These are phyloP conservation scores for Pittosporum tobira DNA, from an alignment of 129 eudicot species.

Conservation along the genomic window DNA sequence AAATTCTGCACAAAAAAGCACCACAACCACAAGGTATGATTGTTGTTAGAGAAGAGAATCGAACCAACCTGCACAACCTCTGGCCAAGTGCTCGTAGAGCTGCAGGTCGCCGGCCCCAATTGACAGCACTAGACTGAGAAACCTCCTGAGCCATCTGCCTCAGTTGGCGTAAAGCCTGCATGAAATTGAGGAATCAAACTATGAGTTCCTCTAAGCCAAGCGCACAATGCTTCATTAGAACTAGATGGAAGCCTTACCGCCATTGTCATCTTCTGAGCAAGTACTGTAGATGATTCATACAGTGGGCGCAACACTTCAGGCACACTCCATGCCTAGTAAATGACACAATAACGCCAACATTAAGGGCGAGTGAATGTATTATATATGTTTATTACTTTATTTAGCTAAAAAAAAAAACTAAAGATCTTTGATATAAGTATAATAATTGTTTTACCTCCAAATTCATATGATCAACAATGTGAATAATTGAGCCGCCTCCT, in stretches of 20 bases:
- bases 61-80: conserved; percentile 60
- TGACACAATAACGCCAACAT: neutral
- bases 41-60: neutral
- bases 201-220: neutral
- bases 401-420: too few species aligned
- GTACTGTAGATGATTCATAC: conserved; percentile 66
- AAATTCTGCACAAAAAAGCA: neutral
- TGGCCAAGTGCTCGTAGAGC: conserved; percentile 76
- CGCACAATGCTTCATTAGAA: neutral
- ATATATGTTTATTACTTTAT: neutral
- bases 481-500: conserved; percentile 90
- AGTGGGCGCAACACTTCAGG: conserved; percentile 86
- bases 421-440: neutral
- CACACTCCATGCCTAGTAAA: conserved; percentile 71
- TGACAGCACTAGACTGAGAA: conserved; percentile 51
- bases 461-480: conserved; percentile 88
- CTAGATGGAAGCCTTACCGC: conserved; percentile 28
- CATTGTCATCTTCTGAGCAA: conserved; percentile 86
- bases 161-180: conserved; percentile 80
- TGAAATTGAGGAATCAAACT: neutral
- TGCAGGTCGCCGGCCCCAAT: conserved; percentile 89
- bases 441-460: conserved; percentile 44
- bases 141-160: conserved; percentile 74
- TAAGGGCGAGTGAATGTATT: neutral
- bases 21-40: neutral